Evolutionary conservation across 805 yeast genomes (phyloP).

Genomic region (Candida morakotiae): DNA sequence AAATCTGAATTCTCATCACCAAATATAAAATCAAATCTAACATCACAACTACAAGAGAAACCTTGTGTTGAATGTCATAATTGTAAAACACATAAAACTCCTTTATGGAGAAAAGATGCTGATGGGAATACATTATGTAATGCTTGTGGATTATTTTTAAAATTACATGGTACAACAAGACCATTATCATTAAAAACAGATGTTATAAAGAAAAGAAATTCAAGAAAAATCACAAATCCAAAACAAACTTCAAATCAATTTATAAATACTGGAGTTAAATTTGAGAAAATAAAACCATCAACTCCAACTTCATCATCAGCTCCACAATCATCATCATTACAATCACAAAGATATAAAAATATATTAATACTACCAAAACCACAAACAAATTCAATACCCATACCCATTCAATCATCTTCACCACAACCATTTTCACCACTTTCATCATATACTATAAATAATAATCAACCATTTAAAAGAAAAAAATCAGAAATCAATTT

Average conservation of each 20-base stretch:
- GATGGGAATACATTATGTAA: constrained; percentile 59
- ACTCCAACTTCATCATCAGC: constrained; percentile 5
- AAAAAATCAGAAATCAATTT: constrained; percentile 34
- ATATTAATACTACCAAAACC: constrained; percentile 42
- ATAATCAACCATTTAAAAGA: constrained; percentile 37
- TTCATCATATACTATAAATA: constrained; percentile 11
- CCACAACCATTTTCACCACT: constrained; percentile 7
- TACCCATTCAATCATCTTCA: constrained; percentile 16
- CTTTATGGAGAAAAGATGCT: constrained; percentile 60
- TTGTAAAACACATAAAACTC: constrained; percentile 58
- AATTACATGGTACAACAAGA: constrained; percentile 59
- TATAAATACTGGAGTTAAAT: constrained; percentile 5
- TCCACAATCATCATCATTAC: constrained; percentile 6
- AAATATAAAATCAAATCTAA: constrained; percentile 11
- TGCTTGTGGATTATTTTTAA: constrained; percentile 60
- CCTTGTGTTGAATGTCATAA: constrained; percentile 38
- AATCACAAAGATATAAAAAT: constrained; percentile 26
- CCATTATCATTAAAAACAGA: constrained; percentile 59
- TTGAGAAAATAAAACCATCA: constrained; percentile 1
- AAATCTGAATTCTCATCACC: constrained; percentile 1
- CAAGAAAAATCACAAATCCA: constrained; percentile 5
- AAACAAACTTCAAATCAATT: constrained; percentile 5
- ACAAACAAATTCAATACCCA: constrained; percentile 25
- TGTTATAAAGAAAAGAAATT: constrained; percentile 49
- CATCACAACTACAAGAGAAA: constrained; percentile 10